These are phyloP conservation scores for Knoxdaviesia capensis DNA, from an alignment of 2,329 filamentous ascomycete species.

Conservation along the genomic window DNA sequence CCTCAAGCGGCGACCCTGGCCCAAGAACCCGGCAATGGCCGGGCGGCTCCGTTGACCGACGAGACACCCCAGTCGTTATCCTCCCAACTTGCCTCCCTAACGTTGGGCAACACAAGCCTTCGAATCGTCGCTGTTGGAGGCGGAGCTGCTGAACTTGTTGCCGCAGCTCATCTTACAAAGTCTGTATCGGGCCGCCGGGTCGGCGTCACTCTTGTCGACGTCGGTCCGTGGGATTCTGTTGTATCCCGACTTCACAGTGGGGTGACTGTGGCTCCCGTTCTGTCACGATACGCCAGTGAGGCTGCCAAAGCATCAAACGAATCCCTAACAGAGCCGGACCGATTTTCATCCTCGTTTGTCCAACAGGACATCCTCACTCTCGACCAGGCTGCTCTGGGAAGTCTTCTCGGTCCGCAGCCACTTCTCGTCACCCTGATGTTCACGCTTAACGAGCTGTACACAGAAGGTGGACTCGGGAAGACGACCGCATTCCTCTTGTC, in stretches of 20 bases:
- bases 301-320: conserved; percentile 21
- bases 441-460: conserved; percentile 89
- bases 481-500: conserved; percentile 59
- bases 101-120: conserved; percentile 7
- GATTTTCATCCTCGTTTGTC: conserved; percentile 20
- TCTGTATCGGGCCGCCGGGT: too few relatives aligned
- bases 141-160: conserved; percentile 40
- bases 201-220: conserved; percentile 50
- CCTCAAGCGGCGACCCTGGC: neutral
- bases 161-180: conserved; percentile 16
- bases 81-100: too few relatives aligned
- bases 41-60: too few relatives aligned
- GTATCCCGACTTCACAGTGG: conserved; percentile 34
- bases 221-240: conserved; percentile 55
- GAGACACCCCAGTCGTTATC: too few relatives aligned
- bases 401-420: conserved; percentile 14
- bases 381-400: conserved; percentile 12
- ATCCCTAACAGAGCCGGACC: conserved; percentile 19
- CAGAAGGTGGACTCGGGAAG: conserved; percentile 45
- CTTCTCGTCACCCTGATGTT: conserved; percentile 69
- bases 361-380: conserved; percentile 22
- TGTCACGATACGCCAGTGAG: conserved; percentile 32
- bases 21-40: too few relatives aligned
- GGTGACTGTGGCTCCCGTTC: conserved; percentile 28
- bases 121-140: conserved; percentile 31